phyloP scores from a whole-genome alignment of 2,329 filamentous ascomycete species.

The Immersiporthe knoxdaviesiana region DNA sequence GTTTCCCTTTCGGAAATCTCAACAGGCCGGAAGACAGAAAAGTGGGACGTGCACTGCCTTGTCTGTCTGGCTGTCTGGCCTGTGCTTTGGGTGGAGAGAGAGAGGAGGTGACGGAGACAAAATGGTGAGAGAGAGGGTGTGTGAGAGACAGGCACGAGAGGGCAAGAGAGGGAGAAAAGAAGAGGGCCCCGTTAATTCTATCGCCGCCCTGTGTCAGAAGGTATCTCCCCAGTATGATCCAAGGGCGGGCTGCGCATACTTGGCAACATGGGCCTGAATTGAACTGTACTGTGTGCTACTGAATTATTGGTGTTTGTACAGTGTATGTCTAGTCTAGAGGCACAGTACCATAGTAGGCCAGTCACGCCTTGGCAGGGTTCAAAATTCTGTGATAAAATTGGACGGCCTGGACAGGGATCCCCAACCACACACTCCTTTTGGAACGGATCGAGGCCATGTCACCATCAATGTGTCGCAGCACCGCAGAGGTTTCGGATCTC shows the following conservation, averaged over 20 bases:
- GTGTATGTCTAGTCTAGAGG: background rate
- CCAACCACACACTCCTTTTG: slow-evolving; percentile 17
- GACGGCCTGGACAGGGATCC: slow-evolving; percentile 15
- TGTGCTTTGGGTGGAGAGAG: slow-evolving; percentile 4
- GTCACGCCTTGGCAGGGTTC: background rate
- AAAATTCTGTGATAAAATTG: slow-evolving; percentile 12
- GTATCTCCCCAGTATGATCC: background rate
- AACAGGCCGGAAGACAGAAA: slow-evolving; percentile 4
- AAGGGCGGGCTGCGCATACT: background rate
- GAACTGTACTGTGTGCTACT: background rate
- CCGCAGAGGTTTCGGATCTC: slow-evolving; percentile 17
- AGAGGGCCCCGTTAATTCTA: slow-evolving; percentile 9
- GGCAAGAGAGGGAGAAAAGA: background rate
- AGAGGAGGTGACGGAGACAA: background rate
- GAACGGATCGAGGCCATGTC: slow-evolving; percentile 14
- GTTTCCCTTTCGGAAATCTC: slow-evolving; percentile 12
- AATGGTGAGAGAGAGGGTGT: too few species aligned
- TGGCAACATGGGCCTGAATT: too few species aligned
- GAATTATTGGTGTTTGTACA: too few species aligned
- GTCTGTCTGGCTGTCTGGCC: background rate
- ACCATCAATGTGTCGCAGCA: slow-evolving; percentile 13
- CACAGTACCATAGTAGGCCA: too few species aligned
- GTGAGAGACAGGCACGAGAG: too few species aligned
- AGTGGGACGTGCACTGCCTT: background rate
- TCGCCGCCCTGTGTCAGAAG: slow-evolving; percentile 6